Percentiles rank a stretch among this genome's conserved stretches.
Conservation (phyloP, 441 rosid genomes). For the Brassica balearica region DNA sequence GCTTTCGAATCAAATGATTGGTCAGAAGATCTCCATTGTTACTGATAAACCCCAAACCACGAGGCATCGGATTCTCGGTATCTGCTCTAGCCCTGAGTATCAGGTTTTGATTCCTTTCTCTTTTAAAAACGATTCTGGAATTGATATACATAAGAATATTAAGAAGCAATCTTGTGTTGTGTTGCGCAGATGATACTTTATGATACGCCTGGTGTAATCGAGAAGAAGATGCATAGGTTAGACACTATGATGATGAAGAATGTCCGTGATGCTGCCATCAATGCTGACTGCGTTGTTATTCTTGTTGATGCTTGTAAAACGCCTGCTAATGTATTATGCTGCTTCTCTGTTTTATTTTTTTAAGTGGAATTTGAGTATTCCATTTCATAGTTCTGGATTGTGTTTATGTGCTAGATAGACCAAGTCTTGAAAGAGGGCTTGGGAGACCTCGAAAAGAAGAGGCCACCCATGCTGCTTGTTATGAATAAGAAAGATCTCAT, state of each 20-base stretch:
- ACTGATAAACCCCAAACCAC: conserved; percentile 98
- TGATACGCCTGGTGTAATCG: conserved; percentile 95
- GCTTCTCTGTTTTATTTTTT: no score
- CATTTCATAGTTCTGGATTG: background rate
- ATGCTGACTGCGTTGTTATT: conserved; percentile 84
- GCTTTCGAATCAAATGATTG: conserved; percentile 94
- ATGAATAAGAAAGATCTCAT: conserved; percentile 92
- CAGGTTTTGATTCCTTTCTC: conserved; percentile 50
- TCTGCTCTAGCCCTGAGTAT: conserved; percentile 81
- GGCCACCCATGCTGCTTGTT: conserved; percentile 72
- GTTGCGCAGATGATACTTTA: conserved; percentile 77
- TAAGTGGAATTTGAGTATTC: no score
- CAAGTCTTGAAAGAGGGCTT: conserved; percentile 81
- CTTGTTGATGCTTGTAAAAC: conserved; percentile 87
- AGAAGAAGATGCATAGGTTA: conserved; percentile 91
- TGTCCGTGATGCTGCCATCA: conserved; percentile 82
- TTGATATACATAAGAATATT: background rate
- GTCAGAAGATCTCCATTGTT: conserved; percentile 89
- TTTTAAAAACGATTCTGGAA: no score
- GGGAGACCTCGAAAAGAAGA: conserved; percentile 55
- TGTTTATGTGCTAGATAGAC: conserved; percentile 64
- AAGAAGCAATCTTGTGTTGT: conserved; percentile 27
- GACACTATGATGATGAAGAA: conserved; percentile 99
- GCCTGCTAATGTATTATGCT: conserved; percentile 76
- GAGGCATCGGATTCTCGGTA: conserved; percentile 94